A percentile compares a stretch with the other conserved stretches of the same genome.
These are phyloP conservation scores for Epithele typhae DNA, from an alignment of 768 basidiomycete genomes.

Conservation along the genomic window DNA sequence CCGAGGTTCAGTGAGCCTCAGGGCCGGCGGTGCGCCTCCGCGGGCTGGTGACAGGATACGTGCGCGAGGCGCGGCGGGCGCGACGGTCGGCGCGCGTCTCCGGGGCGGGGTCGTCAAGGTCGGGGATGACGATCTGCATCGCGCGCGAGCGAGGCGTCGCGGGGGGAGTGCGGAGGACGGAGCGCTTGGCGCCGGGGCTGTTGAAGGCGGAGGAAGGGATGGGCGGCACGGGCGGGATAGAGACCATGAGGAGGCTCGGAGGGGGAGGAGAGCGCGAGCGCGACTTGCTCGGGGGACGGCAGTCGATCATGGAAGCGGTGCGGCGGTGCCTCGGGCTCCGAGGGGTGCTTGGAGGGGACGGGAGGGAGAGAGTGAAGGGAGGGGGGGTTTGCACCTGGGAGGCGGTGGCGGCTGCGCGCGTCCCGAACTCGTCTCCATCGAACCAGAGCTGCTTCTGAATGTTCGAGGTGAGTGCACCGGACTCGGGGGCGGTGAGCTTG, in stretches of 20 bases:
- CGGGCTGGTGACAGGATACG: constrained; percentile 1
- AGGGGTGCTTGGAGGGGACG: constrained; percentile 5
- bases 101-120: not conserved
- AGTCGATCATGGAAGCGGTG: constrained; percentile 24
- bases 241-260: constrained; percentile 35
- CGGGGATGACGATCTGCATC: constrained; percentile 17
- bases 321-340: constrained; percentile 16
- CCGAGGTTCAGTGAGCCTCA: constrained; percentile 10
- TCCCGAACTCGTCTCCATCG: constrained; percentile 35
- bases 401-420: constrained; percentile 22
- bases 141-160: constrained; percentile 8
- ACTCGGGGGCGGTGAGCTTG: constrained; percentile 24
- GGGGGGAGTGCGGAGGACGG: constrained; percentile 19
- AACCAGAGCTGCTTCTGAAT: constrained; percentile 29
- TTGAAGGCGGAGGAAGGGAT: constrained; percentile 43
- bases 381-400: constrained; percentile 16
- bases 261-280: constrained; percentile 52
- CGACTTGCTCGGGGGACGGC: constrained; percentile 38
- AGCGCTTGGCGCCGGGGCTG: constrained; percentile 31
- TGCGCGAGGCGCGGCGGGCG: not conserved
- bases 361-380: constrained; percentile 12
- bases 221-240: constrained; percentile 55
- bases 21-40: constrained; percentile 9
- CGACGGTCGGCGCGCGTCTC: too few species aligned
- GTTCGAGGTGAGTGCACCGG: constrained; percentile 19